Percentiles rank a stretch among this genome's conserved stretches.
These are phyloP conservation scores for Wickerhamiella parazyma DNA, from an alignment of 805 yeast species.

Conservation along the genomic window DNA sequence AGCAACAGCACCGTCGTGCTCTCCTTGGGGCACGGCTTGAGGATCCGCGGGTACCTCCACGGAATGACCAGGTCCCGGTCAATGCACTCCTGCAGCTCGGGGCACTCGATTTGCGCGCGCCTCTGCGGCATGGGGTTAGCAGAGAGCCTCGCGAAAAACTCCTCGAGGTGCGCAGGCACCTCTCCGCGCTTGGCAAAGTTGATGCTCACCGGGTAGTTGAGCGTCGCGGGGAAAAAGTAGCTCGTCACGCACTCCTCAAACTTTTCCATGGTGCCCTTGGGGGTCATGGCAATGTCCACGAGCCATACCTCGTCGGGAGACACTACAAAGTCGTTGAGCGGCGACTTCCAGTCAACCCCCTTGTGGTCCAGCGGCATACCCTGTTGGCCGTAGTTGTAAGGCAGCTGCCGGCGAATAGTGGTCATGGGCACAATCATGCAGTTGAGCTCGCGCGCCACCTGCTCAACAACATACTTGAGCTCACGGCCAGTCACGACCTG, in stretches of 20 bases:
- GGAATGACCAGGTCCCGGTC: background rate
- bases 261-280: background rate
- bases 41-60: background rate
- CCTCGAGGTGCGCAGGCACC: background rate
- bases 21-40: background rate
- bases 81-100: background rate
- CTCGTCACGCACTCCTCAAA: background rate
- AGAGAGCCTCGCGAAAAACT: background rate
- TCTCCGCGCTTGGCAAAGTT: no score
- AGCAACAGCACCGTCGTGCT: background rate
- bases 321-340: background rate
- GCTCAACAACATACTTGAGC: background rate
- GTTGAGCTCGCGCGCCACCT: background rate
- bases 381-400: background rate
- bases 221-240: no score
- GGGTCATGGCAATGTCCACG: background rate
- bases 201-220: no score
- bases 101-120: no score
- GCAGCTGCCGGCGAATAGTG: background rate
- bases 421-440: background rate
- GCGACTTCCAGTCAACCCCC: background rate
- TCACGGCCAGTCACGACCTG: background rate
- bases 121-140: background rate
- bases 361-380: background rate
- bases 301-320: background rate